These are phyloP conservation scores for Penicillium hesseltinei DNA, from an alignment of 2,329 filamentous ascomycete species.

Conservation along the genomic window DNA sequence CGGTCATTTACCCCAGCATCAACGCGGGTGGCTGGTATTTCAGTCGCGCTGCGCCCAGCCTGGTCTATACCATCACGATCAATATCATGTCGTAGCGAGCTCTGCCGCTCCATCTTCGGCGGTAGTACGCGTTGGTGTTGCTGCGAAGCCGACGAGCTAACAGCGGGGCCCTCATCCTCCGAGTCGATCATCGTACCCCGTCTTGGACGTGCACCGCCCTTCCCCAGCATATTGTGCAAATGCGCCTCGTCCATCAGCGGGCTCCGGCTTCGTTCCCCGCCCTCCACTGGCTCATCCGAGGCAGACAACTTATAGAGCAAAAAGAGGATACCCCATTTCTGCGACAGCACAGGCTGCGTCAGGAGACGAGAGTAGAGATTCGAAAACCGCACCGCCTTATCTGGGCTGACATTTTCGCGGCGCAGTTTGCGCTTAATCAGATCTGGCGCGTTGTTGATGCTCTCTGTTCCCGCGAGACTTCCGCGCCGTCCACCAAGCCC, in stretches of 20 bases:
- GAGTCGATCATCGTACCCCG: slow-evolving; percentile 27
- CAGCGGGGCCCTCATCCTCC: slow-evolving; percentile 38
- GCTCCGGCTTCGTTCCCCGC: slow-evolving; percentile 34
- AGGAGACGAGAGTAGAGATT: slow-evolving; percentile 87
- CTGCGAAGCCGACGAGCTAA: slow-evolving; percentile 44
- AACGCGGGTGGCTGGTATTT: slow-evolving; percentile 20
- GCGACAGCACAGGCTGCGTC: slow-evolving; percentile 84
- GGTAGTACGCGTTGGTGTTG: slow-evolving; percentile 17
- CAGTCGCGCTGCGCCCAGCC: slow-evolving; percentile 16
- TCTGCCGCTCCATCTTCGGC: slow-evolving; percentile 26
- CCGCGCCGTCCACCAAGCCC: slow-evolving; percentile 28
- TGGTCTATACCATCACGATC: slow-evolving; percentile 24
- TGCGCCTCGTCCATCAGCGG: slow-evolving; percentile 42
- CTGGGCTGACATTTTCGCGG: slow-evolving; percentile 69
- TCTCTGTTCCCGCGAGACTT: slow-evolving; percentile 37
- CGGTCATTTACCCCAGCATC: slow-evolving; percentile 23
- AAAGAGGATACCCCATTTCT: slow-evolving; percentile 97
- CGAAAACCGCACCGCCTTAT: slow-evolving; percentile 77
- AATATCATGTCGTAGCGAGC: slow-evolving; percentile 24
- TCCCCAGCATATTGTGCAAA: slow-evolving; percentile 38
- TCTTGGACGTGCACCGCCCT: slow-evolving; percentile 21
- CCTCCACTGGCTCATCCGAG: slow-evolving; percentile 38
- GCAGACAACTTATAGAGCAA: slow-evolving; percentile 82
- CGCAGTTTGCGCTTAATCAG: slow-evolving; percentile 87
- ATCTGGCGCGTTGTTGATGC: slow-evolving; percentile 86